A percentile compares a stretch with the other conserved stretches of the same genome.
Evolutionary conservation across 2,329 filamentous ascomycete species (phyloP).

Genomic region (Albophoma yamanashiensis): DNA sequence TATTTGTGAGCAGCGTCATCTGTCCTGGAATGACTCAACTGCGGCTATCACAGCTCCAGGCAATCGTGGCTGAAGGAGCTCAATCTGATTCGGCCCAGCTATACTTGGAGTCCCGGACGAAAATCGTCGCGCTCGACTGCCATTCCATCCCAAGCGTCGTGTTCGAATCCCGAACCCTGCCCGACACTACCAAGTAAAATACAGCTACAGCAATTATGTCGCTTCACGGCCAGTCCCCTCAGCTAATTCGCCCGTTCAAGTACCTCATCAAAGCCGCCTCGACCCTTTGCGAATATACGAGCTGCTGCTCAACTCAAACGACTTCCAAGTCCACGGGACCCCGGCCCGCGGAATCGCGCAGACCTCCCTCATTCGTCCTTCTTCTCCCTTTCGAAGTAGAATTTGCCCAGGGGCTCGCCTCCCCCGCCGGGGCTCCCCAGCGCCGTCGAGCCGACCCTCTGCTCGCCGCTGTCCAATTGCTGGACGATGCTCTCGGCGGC

Average conservation of each 20-base stretch:
- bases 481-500: constrained; percentile 55
- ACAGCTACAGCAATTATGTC: neutral
- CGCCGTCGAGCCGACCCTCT: constrained; percentile 21
- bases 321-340: neutral
- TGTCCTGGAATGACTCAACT: neutral
- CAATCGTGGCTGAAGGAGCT: neutral
- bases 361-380: constrained; percentile 5
- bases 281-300: neutral
- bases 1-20: neutral
- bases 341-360: neutral
- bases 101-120: neutral
- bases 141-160: neutral
- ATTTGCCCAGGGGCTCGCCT: constrained; percentile 41
- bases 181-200: neutral
- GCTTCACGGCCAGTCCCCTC: neutral
- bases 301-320: neutral
- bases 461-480: constrained; percentile 41
- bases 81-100: neutral
- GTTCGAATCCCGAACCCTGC: neutral
- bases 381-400: constrained; percentile 47
- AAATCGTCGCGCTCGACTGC: neutral
- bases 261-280: neutral
- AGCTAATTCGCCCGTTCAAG: neutral
- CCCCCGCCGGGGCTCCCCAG: constrained; percentile 33
- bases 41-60: neutral